Evolutionary conservation across 179 eudicot genomes (phyloP).

Genomic region (Drosera spatulata): DNA sequence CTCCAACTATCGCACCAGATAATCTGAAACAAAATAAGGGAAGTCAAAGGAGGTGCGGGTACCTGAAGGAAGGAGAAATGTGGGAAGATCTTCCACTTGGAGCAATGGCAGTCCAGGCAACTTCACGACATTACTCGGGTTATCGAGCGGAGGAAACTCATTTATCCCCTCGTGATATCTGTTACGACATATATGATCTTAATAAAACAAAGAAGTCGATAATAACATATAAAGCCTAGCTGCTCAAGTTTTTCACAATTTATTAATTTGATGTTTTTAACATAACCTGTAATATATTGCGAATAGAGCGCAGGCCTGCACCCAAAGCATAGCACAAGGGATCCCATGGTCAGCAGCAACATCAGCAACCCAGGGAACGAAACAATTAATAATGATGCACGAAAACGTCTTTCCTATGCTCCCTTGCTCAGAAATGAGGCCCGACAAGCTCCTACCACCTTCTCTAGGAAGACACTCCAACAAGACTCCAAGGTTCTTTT

Average conservation of each 20-base stretch:
- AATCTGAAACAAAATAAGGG: too few relatives aligned
- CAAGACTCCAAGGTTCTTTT: background rate
- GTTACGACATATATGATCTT: too few relatives aligned
- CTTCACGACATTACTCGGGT: constrained; percentile 9
- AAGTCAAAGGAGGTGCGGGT: background rate
- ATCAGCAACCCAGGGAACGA: constrained; percentile 41
- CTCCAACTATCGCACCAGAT: too few relatives aligned
- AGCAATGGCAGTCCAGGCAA: constrained; percentile 30
- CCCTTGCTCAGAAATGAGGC: constrained; percentile 9
- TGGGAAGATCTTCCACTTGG: constrained; percentile 26
- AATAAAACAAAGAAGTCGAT: too few relatives aligned
- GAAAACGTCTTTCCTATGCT: constrained; percentile 7
- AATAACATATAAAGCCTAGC: too few relatives aligned
- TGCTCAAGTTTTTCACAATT: too few relatives aligned
- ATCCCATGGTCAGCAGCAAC: constrained; percentile 19
- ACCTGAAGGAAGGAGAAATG: constrained; percentile 30
- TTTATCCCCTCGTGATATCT: constrained; percentile 13
- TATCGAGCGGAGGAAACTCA: constrained; percentile 13
- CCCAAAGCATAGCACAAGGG: constrained; percentile 48
- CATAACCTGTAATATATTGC: constrained; percentile 18
- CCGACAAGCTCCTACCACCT: constrained; percentile 20
- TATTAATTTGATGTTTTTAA: too few relatives aligned
- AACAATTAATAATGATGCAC: constrained; percentile 25
- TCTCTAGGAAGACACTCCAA: background rate
- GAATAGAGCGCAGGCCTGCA: constrained; percentile 32